Percentiles rank a stretch among this genome's conserved stretches.
These are phyloP conservation scores for Gonapodya sp. DNA, from an alignment of 192 early-diverging fungal species.

Conservation along the genomic window DNA sequence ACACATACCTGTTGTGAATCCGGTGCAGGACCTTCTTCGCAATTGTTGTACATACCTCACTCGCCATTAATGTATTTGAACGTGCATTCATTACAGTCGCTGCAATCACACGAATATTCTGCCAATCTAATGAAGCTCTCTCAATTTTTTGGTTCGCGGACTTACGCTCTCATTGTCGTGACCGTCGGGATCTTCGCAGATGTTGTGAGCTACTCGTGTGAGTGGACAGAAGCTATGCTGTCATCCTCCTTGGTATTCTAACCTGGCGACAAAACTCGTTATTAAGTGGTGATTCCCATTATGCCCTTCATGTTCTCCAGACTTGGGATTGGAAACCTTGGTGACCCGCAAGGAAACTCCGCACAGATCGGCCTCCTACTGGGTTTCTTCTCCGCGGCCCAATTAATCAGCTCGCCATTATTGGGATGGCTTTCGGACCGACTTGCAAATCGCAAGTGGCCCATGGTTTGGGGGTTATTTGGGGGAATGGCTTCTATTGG, in stretches of 20 bases:
- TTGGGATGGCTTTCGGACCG: constrained; percentile 64
- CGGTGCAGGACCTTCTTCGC: too few relatives aligned
- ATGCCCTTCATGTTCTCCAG: background rate
- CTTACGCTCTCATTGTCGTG: background rate
- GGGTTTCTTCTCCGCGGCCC: constrained; percentile 31
- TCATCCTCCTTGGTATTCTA: too few relatives aligned
- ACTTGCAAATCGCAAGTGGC: constrained; percentile 59
- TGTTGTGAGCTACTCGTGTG: background rate
- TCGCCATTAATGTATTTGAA: too few relatives aligned
- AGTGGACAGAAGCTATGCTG: too few relatives aligned
- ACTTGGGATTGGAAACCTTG: background rate
- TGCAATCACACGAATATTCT: too few relatives aligned
- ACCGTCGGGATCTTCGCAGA: background rate
- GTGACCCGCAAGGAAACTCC: background rate
- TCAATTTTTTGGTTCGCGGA: background rate
- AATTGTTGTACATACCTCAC: too few relatives aligned
- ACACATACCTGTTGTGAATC: too few relatives aligned
- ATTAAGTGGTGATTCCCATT: constrained; percentile 1
- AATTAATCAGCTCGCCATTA: constrained; percentile 51
- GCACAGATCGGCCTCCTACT: background rate
- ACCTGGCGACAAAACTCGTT: too few relatives aligned
- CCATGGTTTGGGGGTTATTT: constrained; percentile 63
- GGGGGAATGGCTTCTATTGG: constrained; percentile 45
- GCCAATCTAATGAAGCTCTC: background rate
- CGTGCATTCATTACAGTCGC: too few relatives aligned